Conservation (phyloP, 2,329 filamentous ascomycete genomes). For the Fusarium sp. region DNA sequence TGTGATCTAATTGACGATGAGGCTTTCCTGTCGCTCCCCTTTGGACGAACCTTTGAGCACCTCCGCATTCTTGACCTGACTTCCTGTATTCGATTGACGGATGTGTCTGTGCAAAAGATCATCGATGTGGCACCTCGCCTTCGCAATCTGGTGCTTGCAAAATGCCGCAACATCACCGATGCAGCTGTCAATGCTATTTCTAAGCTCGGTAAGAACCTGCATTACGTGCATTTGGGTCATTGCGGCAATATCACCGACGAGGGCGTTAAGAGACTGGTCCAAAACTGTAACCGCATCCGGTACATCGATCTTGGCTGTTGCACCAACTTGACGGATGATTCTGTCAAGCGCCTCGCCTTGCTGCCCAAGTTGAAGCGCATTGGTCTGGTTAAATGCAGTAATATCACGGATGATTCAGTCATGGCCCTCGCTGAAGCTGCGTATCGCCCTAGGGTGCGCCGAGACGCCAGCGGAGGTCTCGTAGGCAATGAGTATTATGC, state of each 20-base stretch:
- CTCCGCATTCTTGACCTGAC: constrained; percentile 94
- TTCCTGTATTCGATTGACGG: constrained; percentile 84
- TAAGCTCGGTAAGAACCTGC: constrained; percentile 91
- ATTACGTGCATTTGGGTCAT: constrained; percentile 96
- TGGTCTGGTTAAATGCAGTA: constrained; percentile 91
- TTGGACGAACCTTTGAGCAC: constrained; percentile 79
- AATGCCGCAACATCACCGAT: constrained; percentile 94
- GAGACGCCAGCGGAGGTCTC: constrained; percentile 60
- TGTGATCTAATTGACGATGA: constrained; percentile 86
- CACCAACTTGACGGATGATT: constrained; percentile 84
- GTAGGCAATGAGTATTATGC: constrained; percentile 65
- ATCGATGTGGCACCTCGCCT: constrained; percentile 86
- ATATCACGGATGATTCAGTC: constrained; percentile 91
- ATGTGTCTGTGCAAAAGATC: constrained; percentile 88
- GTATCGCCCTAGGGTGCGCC: constrained; percentile 61
- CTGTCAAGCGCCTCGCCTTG: constrained; percentile 83
- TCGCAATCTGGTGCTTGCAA: constrained; percentile 91
- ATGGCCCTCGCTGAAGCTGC: constrained; percentile 81
- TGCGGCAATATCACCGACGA: constrained; percentile 91
- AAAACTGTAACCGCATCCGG: constrained; percentile 88
- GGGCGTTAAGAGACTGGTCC: constrained; percentile 85
- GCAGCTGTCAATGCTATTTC: constrained; percentile 87
- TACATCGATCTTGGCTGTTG: constrained; percentile 99
- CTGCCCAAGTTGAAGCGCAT: constrained; percentile 95
- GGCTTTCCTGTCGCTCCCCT: constrained; percentile 85